Evolutionary conservation across 352 stramenopile genomes (phyloP).

Genomic region (Globisporangium polare): DNA sequence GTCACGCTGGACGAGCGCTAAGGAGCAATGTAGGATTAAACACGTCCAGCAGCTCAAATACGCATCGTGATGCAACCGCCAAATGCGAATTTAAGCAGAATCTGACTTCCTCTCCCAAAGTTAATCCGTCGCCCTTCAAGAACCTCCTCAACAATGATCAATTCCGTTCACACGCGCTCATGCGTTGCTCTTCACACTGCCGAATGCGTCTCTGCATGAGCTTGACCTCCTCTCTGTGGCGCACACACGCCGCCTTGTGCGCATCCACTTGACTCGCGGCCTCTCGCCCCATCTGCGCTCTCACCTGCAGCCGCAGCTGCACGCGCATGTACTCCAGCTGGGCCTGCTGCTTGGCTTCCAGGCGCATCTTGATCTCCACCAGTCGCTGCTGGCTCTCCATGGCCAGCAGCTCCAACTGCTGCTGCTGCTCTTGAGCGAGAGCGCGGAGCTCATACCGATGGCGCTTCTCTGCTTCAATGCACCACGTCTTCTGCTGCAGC

Average conservation of each 20-base stretch:
- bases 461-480: conserved; percentile 22
- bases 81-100: neutral
- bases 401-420: conserved; percentile 22
- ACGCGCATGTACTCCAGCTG: conserved; percentile 38
- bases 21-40: neutral
- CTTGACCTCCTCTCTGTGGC: neutral
- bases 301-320: conserved; percentile 32
- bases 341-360: conserved; percentile 25
- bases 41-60: neutral
- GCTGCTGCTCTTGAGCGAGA: conserved; percentile 17
- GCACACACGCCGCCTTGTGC: neutral
- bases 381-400: conserved; percentile 25
- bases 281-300: conserved; percentile 25
- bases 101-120: neutral
- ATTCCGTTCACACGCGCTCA: neutral
- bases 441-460: conserved; percentile 22
- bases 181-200: neutral
- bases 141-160: neutral
- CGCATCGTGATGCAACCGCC: neutral
- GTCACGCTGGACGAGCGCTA: too few relatives aligned
- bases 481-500: conserved; percentile 30
- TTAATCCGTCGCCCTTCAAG: neutral
- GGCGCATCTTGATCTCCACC: conserved; percentile 21
- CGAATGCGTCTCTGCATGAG: neutral
- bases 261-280: neutral